Base-by-base conservation (phyloP, 768 basidiomycete genomes). In the Baorangia bicolor region DNA sequence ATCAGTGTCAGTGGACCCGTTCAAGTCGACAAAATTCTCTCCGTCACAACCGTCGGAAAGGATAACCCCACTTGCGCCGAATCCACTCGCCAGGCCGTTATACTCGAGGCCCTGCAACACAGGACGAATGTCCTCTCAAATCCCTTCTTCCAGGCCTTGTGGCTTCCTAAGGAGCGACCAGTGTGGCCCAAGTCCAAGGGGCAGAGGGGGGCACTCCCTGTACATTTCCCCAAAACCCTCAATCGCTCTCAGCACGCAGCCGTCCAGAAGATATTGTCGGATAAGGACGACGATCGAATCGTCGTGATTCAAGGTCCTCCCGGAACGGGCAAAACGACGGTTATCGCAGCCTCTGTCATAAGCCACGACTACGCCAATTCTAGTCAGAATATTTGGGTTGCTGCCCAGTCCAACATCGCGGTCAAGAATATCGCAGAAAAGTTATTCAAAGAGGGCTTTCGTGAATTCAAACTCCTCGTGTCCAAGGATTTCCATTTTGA, bases 11-110 rank as follows among this genome's bases (percentile, higher is more conserved):
- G 63, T 5, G 65, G 52, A 11, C n/a, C 61, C 1, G 21, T 74
- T 20, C n/a, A 41, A 31, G 57, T 55, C 2, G 40, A 53, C 16
- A 59, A 47, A 25, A 55, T 71, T 45, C 16, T 62, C 18, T 66
- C 69, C 4, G 73, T 89, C 39, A 77, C 67, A 10, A 80, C 85
- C 4, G 69, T 79, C 40, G 87, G 85, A 3, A 78, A 76, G 28
- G 84, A 79, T 50, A 73, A 71, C 28, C 79, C 77, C 0, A 90
- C 87, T 2, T 72, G 60, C 18, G 86, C 88, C 4, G 86, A 89
- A 51, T 49, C 59, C 3, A 4, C 18, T 20, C 69, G 73, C 5
- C 57, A 62, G 16, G 45, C 20, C 7, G 33, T 71, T 40, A 55
- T 75, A 13, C 67, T 69, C 38, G 2, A 30, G 8, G 51, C 58